These are phyloP conservation scores for Thymus mandschuricus DNA, from an alignment of 257 asterid species.

Conservation along the genomic window DNA sequence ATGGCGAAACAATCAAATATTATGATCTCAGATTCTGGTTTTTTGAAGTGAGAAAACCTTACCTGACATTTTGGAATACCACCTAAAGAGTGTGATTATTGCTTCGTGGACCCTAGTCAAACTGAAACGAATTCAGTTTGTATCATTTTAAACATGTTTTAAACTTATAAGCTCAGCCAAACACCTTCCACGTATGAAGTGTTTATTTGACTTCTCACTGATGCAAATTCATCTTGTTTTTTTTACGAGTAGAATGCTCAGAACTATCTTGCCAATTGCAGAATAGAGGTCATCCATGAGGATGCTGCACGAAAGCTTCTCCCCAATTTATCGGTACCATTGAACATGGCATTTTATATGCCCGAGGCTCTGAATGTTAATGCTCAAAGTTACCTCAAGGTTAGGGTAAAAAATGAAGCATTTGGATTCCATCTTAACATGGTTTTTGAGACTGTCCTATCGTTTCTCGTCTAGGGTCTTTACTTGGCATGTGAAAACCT, in stretches of 20 bases:
- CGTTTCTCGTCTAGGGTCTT: slow-evolving; percentile 59
- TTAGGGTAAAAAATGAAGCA: slow-evolving; percentile 31
- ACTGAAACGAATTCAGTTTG: too few species aligned
- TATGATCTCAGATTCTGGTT: too few species aligned
- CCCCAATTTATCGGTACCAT: slow-evolving; percentile 64
- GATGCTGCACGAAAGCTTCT: slow-evolving; percentile 71
- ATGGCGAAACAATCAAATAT: not conserved
- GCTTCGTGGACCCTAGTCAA: too few species aligned
- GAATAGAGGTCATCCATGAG: slow-evolving; percentile 63
- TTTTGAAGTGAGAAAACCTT: not conserved
- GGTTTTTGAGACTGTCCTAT: slow-evolving; percentile 18
- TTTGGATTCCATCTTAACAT: not conserved
- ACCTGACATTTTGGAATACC: not conserved
- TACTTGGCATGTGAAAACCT: slow-evolving; percentile 75
- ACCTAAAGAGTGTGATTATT: too few species aligned
- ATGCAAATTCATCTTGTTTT: slow-evolving; percentile 45
- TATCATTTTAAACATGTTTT: too few species aligned
- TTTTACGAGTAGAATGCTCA: slow-evolving; percentile 80
- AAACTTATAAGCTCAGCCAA: not conserved
- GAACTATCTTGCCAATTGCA: slow-evolving; percentile 79
- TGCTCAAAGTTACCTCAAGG: slow-evolving; percentile 87
- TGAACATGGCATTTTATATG: slow-evolving; percentile 79
- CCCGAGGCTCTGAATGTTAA: slow-evolving; percentile 83
- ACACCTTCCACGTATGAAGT: slow-evolving; percentile 19
- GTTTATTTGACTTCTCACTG: slow-evolving; percentile 38